Conservation (phyloP, 2,329 filamentous ascomycete genomes). For the Colletotrichum lupini region DNA sequence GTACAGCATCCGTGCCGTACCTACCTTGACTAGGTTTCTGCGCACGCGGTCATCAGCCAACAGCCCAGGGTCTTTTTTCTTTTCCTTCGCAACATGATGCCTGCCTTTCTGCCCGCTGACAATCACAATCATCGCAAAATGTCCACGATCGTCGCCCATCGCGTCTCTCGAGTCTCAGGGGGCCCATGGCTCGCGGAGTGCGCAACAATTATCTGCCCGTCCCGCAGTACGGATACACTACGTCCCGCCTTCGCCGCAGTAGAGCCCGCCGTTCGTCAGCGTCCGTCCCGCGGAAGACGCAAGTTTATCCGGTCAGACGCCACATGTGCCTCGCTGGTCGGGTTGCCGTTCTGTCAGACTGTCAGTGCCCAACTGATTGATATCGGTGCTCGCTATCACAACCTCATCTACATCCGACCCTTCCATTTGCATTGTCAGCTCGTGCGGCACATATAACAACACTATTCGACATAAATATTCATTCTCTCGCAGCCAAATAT, state of each 20-base stretch:
- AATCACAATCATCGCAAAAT: neutral
- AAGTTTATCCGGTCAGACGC: constrained; percentile 15
- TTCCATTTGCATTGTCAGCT: constrained; percentile 12
- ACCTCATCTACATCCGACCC: neutral
- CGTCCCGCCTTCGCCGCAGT: constrained; percentile 17
- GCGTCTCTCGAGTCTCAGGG: neutral
- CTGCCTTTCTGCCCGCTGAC: constrained; percentile 8
- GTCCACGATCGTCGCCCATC: constrained; percentile 21
- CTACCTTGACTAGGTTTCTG: neutral
- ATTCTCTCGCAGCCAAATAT: neutral
- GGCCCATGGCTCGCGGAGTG: constrained; percentile 14
- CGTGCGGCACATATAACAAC: constrained; percentile 2
- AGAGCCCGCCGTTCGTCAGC: constrained; percentile 15
- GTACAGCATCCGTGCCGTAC: constrained; percentile 13
- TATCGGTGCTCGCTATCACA: neutral
- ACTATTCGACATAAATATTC: neutral
- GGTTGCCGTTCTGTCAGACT: neutral
- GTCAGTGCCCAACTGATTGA: neutral
- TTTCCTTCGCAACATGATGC: constrained; percentile 8
- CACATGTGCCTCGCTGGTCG: neutral
- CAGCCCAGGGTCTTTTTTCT: constrained; percentile 11
- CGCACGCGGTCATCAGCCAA: neutral
- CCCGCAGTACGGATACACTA: neutral
- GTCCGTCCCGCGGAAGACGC: constrained; percentile 18
- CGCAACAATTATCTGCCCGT: constrained; percentile 27